Base-by-base conservation (phyloP, 371 early-diverging fungal genomes). In the Rozella allomycis region DNA sequence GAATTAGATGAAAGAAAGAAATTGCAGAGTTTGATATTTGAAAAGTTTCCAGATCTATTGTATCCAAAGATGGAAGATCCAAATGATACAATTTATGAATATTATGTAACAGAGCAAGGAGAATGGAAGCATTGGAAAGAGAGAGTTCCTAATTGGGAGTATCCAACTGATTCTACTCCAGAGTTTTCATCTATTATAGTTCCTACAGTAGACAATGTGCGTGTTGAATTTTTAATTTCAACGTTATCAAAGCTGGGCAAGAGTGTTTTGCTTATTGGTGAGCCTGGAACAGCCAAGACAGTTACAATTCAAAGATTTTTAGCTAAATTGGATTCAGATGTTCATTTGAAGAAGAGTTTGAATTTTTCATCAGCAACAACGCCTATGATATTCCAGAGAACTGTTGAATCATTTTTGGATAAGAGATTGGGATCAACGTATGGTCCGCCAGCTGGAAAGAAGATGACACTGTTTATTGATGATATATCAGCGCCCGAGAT, bases 241-340 rank as follows among this genome's bases (percentile, higher is more conserved):
- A 56, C 52, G 0, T 39, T 64, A 7, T 35, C 52, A 9, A 58
- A 56, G 43, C 66, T 66, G 45, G 34, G 42, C 18, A 55, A 52
- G 28, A 40, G 55, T 4, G 66, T 65, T 12, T 48, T 68, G 22
- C 46, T 68, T n/a, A 68, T 66, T 39, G 68, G 83, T 20, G 78
- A 74, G 30, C 86, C 90, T 7, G 93, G 94, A 45, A 80, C 80
- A 0, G 93, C 90, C 34, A 93, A 93, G 38, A 88, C 90, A 0
- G 87, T 90, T 33, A 83, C 90, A 35, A 87, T 79, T 1, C 90
- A 90, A 54, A 88, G 90, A 8, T 56, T 90, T 33, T 43, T 66
- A 6, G 56, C 48, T 17, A 66, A 60, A 38, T 45, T 62, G 14
- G 54, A 53, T 21, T 46, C 61, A 13, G 66, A 68, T 14, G 54